Percentiles rank a stretch among this genome's conserved stretches.
Evolutionary conservation across 2,329 filamentous ascomycete species (phyloP).

Genomic region (Botrytis deweyae): DNA sequence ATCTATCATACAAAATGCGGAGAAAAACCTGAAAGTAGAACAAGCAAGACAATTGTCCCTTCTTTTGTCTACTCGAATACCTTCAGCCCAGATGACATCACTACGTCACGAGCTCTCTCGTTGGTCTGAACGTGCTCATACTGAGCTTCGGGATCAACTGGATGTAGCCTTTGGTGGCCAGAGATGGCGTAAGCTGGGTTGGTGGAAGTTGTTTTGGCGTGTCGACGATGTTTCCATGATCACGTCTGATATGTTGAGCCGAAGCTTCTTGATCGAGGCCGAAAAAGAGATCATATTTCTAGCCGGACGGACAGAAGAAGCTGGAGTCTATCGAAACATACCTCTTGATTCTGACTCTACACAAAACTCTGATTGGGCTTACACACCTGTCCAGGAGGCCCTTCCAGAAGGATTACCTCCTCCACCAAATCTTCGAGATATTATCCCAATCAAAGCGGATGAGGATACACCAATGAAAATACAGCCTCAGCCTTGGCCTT

Average conservation of each 20-base stretch:
- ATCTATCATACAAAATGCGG: slow-evolving; percentile 61
- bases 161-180: slow-evolving; percentile 73
- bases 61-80: slow-evolving; percentile 39
- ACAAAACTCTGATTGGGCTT: slow-evolving; percentile 31
- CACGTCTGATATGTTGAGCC: slow-evolving; percentile 72
- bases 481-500: slow-evolving; percentile 58
- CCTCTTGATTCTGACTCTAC: not conserved
- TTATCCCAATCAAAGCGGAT: slow-evolving; percentile 28
- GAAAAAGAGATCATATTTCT: slow-evolving; percentile 83
- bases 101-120: slow-evolving; percentile 61
- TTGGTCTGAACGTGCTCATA: slow-evolving; percentile 80
- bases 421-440: slow-evolving; percentile 27
- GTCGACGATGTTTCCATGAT: slow-evolving; percentile 90
- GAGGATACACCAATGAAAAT: slow-evolving; percentile 26
- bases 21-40: slow-evolving; percentile 51
- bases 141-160: slow-evolving; percentile 77
- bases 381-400: slow-evolving; percentile 27
- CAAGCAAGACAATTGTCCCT: slow-evolving; percentile 41
- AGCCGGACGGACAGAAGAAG: slow-evolving; percentile 70
- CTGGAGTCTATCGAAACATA: slow-evolving; percentile 46
- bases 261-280: slow-evolving; percentile 72
- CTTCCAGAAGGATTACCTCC: slow-evolving; percentile 23
- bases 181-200: slow-evolving; percentile 76
- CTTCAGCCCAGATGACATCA: slow-evolving; percentile 42
- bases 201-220: slow-evolving; percentile 96